phyloP scores from a whole-genome alignment of 2,329 filamentous ascomycete genomes.

The Cercospora janseana region DNA sequence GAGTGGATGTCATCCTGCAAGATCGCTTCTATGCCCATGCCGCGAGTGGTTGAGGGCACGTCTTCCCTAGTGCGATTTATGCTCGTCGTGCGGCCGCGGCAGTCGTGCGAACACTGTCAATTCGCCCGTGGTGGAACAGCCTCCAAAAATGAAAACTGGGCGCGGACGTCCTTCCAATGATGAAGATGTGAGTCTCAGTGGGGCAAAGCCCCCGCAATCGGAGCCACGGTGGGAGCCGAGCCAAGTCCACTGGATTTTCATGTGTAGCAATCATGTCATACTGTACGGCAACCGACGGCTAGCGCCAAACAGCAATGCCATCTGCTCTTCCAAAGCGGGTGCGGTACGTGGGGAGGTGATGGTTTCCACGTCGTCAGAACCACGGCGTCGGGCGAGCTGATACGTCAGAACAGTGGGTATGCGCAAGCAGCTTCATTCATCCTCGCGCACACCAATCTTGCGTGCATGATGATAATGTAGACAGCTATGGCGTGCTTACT shows the following conservation, averaged over 20 bases:
- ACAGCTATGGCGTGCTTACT: conserved; percentile 11
- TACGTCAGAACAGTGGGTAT: too few species aligned
- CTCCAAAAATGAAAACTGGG: not conserved
- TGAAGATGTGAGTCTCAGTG: conserved; percentile 14
- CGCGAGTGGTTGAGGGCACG: not conserved
- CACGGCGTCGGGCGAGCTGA: too few species aligned
- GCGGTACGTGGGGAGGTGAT: too few species aligned
- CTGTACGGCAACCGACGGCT: too few species aligned
- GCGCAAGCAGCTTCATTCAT: too few species aligned
- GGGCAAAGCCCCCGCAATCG: conserved; percentile 10
- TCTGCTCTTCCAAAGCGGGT: too few species aligned
- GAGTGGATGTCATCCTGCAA: not conserved
- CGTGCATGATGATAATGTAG: not conserved
- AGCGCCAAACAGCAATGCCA: too few species aligned
- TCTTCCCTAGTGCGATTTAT: not conserved
- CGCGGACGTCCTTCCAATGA: not conserved
- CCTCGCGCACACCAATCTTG: not conserved
- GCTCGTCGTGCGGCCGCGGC: not conserved
- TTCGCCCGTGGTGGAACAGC: not conserved
- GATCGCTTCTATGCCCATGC: not conserved
- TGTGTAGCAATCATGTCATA: not conserved
- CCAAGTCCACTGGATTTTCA: conserved; percentile 3
- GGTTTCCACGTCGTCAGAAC: too few species aligned
- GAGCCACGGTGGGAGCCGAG: conserved; percentile 2
- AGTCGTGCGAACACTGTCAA: not conserved